Conservation (phyloP, 257 asterid genomes). For the Nicotiana noctiflora region DNA sequence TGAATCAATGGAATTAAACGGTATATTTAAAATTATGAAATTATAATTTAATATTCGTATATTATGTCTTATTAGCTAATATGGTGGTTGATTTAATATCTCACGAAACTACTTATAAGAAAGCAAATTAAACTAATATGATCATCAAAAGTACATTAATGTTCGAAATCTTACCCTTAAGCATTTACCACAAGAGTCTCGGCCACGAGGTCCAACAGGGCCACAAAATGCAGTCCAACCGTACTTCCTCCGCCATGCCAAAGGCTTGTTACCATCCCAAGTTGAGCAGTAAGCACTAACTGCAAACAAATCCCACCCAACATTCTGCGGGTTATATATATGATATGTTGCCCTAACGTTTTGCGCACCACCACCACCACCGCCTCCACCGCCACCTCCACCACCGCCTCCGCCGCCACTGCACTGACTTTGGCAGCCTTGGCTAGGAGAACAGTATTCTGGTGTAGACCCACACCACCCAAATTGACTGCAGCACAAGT, state of each 20-base stretch:
- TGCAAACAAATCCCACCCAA: constrained; percentile 16
- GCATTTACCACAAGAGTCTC: constrained; percentile 23
- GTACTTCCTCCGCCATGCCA: constrained; percentile 12
- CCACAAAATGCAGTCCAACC: constrained; percentile 38
- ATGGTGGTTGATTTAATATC: too few species aligned
- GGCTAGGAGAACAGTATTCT: background rate
- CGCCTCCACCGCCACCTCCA: background rate
- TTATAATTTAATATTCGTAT: too few species aligned
- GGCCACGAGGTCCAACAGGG: constrained; percentile 27
- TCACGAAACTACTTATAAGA: too few species aligned
- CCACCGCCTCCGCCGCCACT: background rate
- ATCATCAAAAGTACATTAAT: too few species aligned
- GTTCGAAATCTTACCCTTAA: constrained; percentile 15
- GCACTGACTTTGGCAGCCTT: constrained; percentile 1
- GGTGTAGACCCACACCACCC: constrained; percentile 4
- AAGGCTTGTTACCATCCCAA: constrained; percentile 28
- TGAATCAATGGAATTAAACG: too few species aligned
- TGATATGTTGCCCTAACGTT: constrained; percentile 26
- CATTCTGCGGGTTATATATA: constrained; percentile 19
- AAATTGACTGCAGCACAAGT: background rate
- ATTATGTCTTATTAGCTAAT: too few species aligned
- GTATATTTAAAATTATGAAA: too few species aligned
- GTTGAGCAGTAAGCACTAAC: constrained; percentile 27
- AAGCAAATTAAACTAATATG: too few species aligned
- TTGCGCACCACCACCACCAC: constrained; percentile 6